These are phyloP conservation scores for Podaxis carcinomalis DNA, from an alignment of 768 basidiomycete species.

Conservation along the genomic window DNA sequence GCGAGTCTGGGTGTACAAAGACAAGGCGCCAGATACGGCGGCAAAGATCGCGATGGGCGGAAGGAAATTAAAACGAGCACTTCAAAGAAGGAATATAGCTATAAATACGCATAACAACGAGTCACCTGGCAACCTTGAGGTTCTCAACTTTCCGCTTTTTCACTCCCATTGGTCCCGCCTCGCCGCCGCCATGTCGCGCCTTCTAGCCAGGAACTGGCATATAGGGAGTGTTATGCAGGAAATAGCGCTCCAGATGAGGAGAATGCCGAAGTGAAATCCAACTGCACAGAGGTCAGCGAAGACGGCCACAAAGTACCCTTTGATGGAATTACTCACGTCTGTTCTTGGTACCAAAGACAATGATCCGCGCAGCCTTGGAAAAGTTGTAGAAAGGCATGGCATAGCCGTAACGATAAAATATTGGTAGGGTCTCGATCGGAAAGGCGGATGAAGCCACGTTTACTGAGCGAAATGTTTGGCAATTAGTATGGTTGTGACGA, in stretches of 20 bases:
- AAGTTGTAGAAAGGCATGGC: constrained; percentile 64
- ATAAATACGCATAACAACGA: constrained; percentile 14
- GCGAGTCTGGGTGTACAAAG: too few relatives aligned
- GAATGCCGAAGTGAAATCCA: constrained; percentile 57
- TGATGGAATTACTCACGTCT: constrained; percentile 29
- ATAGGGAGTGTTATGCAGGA: constrained; percentile 51
- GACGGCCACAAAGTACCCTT: neutral
- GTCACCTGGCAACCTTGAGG: neutral
- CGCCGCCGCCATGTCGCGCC: constrained; percentile 15
- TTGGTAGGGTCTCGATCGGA: constrained; percentile 50
- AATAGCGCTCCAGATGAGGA: constrained; percentile 50
- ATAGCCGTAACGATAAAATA: constrained; percentile 55
- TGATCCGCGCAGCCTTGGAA: constrained; percentile 44
- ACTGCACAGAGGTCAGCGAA: constrained; percentile 29
- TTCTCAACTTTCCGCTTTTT: neutral
- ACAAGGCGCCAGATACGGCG: too few relatives aligned
- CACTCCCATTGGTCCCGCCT: neutral
- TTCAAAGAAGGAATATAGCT: neutral
- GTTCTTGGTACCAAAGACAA: constrained; percentile 59
- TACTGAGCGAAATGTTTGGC: constrained; percentile 23
- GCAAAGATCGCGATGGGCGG: too few relatives aligned
- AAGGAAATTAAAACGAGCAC: neutral
- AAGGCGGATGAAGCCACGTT: constrained; percentile 56
- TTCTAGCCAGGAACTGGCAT: constrained; percentile 39
- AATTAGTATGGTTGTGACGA: neutral